Conservation (phyloP, 2,329 filamentous ascomycete species). For the Blumeriella jaapii region DNA sequence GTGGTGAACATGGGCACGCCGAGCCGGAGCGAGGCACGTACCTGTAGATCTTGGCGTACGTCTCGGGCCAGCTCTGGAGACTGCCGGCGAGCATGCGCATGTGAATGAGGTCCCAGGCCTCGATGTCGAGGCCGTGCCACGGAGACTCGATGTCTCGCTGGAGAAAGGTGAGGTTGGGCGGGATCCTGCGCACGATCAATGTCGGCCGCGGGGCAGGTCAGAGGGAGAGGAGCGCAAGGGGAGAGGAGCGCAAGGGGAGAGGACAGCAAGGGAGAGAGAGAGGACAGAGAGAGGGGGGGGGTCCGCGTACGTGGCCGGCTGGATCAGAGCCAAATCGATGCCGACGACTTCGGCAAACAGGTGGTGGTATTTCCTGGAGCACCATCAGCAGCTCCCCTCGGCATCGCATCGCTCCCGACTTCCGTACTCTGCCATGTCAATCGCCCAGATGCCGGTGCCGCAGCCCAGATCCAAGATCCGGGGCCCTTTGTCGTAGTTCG, state of each 20-base stretch:
- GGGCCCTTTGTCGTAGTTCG: slow-evolving; percentile 21
- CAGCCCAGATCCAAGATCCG: slow-evolving; percentile 61
- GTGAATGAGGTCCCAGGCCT: slow-evolving; percentile 60
- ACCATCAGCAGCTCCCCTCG: neutral
- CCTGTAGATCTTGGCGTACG: slow-evolving; percentile 62
- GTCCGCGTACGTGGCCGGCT: slow-evolving; percentile 42
- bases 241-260: too few relatives aligned
- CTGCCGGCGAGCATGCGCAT: slow-evolving; percentile 69
- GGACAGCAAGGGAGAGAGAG: too few relatives aligned
- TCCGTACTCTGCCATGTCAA: slow-evolving; percentile 69
- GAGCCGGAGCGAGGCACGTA: slow-evolving; percentile 30
- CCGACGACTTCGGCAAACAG: slow-evolving; percentile 45
- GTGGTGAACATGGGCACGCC: neutral
- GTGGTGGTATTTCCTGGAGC: slow-evolving; percentile 36
- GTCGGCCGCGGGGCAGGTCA: neutral
- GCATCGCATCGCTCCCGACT: neutral
- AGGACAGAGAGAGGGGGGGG: too few relatives aligned
- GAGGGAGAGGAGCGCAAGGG: too few relatives aligned
- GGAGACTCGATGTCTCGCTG: slow-evolving; percentile 68
- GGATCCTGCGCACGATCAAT: slow-evolving; percentile 43
- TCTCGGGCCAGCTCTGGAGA: slow-evolving; percentile 60
- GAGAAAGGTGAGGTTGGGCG: slow-evolving; percentile 54
- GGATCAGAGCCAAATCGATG: slow-evolving; percentile 49
- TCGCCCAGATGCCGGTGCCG: slow-evolving; percentile 85
- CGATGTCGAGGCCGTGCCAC: slow-evolving; percentile 42